Base-by-base conservation (phyloP, 2,329 filamentous ascomycete genomes). In the Rhynchosporium graminicola region DNA sequence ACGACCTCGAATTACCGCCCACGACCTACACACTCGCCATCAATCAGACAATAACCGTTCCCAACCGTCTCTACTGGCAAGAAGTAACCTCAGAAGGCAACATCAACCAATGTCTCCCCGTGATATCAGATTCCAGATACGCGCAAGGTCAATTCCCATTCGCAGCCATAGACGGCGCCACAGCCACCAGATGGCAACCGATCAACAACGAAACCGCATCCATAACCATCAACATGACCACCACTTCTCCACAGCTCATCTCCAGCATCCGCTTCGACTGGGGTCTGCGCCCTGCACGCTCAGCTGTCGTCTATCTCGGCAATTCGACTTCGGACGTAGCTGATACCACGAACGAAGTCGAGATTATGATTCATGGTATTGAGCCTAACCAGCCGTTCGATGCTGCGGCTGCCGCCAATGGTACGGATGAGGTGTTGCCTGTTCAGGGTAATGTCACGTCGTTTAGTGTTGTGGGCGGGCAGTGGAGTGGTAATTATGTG, bases 141-240 rank as follows among this genome's bases (percentile, higher is more conserved):
- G 76, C 80, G 31, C 82, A 86, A 0, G 89, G 88, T 13, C 89
- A 91, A 73, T 89, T 91, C 76, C 87, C 88, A 1, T 78, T 88
- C 58, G 80, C 82, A 0, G 87, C 86, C 2, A 81, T 88, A 57
- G 88, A 91, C 68, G 88, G 88, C 58, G 85, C 86, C 2, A 78
- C 83, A 4, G 83, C 82, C 20, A 90, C 87, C 0, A 83, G 83
- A 67, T 91, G 87, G 87, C 86, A 89, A 69, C 87, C 87, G 0
- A 70, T 76, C 8, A 77, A 81, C 1, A 82, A 83, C 56, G 75
- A 74, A 0, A 77, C 80, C 4, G 78, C 82, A 33, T 82, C 81
- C 3, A 70, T 90, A 13, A 85, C 83, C 0, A 80, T 91, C 48
- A 78, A 83, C 29, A 76, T 86, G 47, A 70, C 70, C 2, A 58